Conservation (phyloP, 164 flowering plant genomes). For the Chloranthus sessilifolius region DNA sequence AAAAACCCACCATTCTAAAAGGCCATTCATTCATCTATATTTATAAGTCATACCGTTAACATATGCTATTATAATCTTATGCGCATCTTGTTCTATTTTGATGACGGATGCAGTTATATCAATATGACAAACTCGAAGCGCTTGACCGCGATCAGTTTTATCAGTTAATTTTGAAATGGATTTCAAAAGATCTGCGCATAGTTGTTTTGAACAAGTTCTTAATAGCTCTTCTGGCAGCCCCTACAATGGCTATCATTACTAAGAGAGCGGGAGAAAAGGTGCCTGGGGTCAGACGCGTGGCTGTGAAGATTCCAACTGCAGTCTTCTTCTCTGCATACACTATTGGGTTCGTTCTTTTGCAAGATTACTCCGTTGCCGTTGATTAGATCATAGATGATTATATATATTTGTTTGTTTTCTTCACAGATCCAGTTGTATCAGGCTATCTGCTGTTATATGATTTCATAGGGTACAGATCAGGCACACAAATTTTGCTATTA, state of each 20-base stretch:
- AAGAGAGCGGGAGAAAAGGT: not conserved
- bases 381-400: not conserved
- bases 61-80: no score
- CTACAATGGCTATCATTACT: conserved; percentile 1
- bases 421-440: no score
- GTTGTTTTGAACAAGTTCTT: conserved; percentile 3
- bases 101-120: conserved; percentile 1
- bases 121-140: not conserved
- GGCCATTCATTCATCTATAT: no score
- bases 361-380: conserved; percentile 4
- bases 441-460: no score
- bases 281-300: not conserved
- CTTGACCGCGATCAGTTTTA: conserved; percentile 7
- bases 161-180: conserved; percentile 5
- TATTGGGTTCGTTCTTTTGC: conserved; percentile 9
- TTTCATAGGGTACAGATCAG: no score
- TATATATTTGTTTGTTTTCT: no score
- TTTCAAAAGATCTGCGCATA: conserved; percentile 4
- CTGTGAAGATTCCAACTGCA: conserved; percentile 14
- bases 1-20: no score
- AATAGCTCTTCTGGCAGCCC: conserved; percentile 11
- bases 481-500: no score
- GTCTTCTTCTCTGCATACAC: conserved; percentile 4
- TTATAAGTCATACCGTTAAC: no score
- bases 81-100: not conserved